Evolutionary conservation across 148 eudicot genomes (phyloP).

Genomic region (Silene uniflora): DNA sequence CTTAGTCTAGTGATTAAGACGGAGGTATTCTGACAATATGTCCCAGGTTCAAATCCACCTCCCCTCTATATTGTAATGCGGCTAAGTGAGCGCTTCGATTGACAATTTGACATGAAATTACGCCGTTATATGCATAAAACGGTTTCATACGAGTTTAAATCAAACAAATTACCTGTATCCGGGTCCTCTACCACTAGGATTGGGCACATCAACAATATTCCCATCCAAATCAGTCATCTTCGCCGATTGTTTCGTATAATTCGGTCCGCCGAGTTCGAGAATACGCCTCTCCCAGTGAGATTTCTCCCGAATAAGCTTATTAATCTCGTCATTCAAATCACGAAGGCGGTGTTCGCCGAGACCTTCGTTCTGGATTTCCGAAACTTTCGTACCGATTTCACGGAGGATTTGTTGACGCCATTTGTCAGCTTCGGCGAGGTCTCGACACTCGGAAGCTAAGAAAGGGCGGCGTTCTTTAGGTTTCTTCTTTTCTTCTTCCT

Average conservation of each 20-base stretch:
- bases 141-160: background rate
- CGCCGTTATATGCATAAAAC: background rate
- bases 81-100: too few relatives aligned
- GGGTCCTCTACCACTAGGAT: slow-evolving; percentile 89
- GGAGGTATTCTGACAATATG: too few relatives aligned
- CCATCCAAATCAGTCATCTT: slow-evolving; percentile 97
- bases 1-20: too few relatives aligned
- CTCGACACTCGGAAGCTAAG: slow-evolving; percentile 90
- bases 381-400: slow-evolving; percentile 79
- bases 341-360: slow-evolving; percentile 81
- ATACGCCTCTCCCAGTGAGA: slow-evolving; percentile 83
- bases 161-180: slow-evolving; percentile 42
- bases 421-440: slow-evolving; percentile 82
- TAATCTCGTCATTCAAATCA: slow-evolving; percentile 85
- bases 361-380: slow-evolving; percentile 91
- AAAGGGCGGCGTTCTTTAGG: slow-evolving; percentile 87
- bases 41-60: too few relatives aligned
- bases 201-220: slow-evolving; percentile 86
- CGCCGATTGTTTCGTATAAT: slow-evolving; percentile 55
- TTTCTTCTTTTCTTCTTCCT: slow-evolving; percentile 77
- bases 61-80: too few relatives aligned
- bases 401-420: slow-evolving; percentile 92
- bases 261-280: slow-evolving; percentile 81
- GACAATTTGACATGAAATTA: background rate
- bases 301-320: slow-evolving; percentile 70